A percentile compares a stretch with the other conserved stretches of the same genome.
Conservation (phyloP, 352 stramenopile species). For the Lagenidium giganteum region DNA sequence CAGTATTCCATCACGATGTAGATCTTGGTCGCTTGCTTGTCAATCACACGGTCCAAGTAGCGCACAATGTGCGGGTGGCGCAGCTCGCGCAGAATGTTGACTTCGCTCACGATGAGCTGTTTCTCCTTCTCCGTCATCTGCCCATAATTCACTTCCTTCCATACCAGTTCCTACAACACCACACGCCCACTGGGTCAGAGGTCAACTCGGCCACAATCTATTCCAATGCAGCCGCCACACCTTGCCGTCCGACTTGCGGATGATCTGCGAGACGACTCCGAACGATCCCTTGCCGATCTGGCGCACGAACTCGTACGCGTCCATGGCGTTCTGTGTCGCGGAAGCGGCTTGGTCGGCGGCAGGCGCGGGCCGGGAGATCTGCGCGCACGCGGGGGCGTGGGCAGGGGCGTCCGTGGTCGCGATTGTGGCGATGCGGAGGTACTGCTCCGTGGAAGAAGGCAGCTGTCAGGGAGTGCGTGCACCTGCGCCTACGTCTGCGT, state of each 20-base stretch:
- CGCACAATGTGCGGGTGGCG: slow-evolving; percentile 91
- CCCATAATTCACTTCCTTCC: slow-evolving; percentile 92
- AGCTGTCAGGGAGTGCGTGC: background rate
- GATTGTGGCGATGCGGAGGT: too few relatives aligned
- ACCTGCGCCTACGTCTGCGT: background rate
- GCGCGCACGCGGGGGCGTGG: background rate
- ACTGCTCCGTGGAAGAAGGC: too few relatives aligned
- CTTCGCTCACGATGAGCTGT: slow-evolving; percentile 91
- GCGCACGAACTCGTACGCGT: slow-evolving; percentile 86
- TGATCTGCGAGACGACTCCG: slow-evolving; percentile 88
- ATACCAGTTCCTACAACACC: slow-evolving; percentile 81
- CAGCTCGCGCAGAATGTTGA: slow-evolving; percentile 92
- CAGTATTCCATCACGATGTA: slow-evolving; percentile 96
- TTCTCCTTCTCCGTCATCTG: slow-evolving; percentile 93
- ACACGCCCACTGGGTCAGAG: background rate
- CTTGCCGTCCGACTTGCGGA: slow-evolving; percentile 85
- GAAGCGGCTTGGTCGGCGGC: too few relatives aligned
- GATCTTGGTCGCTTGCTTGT: slow-evolving; percentile 89
- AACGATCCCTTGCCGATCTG: slow-evolving; percentile 91
- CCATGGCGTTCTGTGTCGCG: slow-evolving; percentile 29
- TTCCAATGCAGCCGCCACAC: slow-evolving; percentile 19
- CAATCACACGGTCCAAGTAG: slow-evolving; percentile 92
- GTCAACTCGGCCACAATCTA: background rate
- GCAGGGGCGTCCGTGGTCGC: background rate
- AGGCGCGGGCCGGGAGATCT: too few relatives aligned